Conservation (phyloP, 2,329 filamentous ascomycete genomes). For the Diaporthe batatas region DNA sequence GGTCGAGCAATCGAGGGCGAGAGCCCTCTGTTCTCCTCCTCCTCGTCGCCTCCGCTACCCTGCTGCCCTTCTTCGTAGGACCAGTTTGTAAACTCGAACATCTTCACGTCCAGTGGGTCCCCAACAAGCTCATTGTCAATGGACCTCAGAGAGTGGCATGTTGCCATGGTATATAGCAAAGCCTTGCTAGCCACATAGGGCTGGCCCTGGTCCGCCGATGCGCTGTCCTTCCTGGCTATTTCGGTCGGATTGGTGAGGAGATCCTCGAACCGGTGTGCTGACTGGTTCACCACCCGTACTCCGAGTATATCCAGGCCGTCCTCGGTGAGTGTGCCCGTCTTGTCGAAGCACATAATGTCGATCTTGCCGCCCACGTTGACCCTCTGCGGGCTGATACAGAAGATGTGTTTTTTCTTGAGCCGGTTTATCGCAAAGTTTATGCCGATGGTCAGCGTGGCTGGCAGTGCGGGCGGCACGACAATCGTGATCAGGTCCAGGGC, state of each 20-base stretch:
- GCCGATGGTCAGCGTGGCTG: slow-evolving; percentile 94
- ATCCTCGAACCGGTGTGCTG: slow-evolving; percentile 76
- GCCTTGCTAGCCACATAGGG: slow-evolving; percentile 61
- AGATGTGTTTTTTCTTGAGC: slow-evolving; percentile 90
- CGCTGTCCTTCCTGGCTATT: slow-evolving; percentile 63
- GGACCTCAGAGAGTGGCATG: slow-evolving; percentile 89
- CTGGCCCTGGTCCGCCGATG: slow-evolving; percentile 48
- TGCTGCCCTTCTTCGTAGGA: slow-evolving; percentile 89
- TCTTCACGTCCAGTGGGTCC: slow-evolving; percentile 95
- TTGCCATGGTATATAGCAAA: slow-evolving; percentile 94
- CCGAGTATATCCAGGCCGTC: slow-evolving; percentile 95
- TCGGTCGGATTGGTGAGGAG: slow-evolving; percentile 75
- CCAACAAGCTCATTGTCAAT: slow-evolving; percentile 92
- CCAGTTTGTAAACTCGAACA: slow-evolving; percentile 98
- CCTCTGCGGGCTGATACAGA: slow-evolving; percentile 96
- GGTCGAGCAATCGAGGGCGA: slow-evolving; percentile 92
- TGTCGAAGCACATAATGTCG: slow-evolving; percentile 97
- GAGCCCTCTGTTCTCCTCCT: slow-evolving; percentile 81
- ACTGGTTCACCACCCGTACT: slow-evolving; percentile 80
- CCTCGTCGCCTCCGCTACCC: slow-evolving; percentile 71
- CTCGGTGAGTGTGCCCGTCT: slow-evolving; percentile 97
- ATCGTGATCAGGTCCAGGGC: slow-evolving; percentile 97
- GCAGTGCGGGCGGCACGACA: slow-evolving; percentile 93
- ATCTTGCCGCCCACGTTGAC: slow-evolving; percentile 97
- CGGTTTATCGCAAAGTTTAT: slow-evolving; percentile 93